Percentiles rank a stretch among this genome's conserved stretches.
Conservation (phyloP, 2,329 filamentous ascomycete species). For the Nemania sp. region DNA sequence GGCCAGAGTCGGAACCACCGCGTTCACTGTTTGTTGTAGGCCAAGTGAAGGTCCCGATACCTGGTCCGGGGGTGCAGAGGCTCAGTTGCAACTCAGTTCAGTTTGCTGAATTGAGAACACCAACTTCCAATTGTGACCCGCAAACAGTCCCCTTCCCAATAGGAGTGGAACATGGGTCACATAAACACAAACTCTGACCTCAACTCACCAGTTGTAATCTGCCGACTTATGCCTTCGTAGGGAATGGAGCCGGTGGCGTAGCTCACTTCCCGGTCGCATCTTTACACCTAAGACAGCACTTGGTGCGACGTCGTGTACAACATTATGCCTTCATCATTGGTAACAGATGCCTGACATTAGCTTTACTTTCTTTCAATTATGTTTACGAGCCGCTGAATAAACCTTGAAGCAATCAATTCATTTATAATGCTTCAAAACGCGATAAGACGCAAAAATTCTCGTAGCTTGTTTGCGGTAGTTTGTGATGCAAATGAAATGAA, state of each 20-base stretch:
- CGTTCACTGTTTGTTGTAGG: no score
- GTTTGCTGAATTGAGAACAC: slow-evolving; percentile 2
- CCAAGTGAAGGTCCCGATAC: no score
- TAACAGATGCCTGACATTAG: no score
- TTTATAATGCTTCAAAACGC: slow-evolving; percentile 12
- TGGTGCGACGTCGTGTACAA: no score
- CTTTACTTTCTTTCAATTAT: not conserved
- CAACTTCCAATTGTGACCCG: not conserved
- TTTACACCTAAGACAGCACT: not conserved
- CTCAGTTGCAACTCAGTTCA: no score
- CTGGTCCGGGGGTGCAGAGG: no score
- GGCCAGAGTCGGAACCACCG: no score
- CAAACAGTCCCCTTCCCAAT: slow-evolving; percentile 3
- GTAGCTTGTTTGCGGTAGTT: slow-evolving; percentile 17
- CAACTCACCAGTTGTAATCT: not conserved
- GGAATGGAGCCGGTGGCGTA: not conserved
- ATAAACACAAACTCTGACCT: not conserved
- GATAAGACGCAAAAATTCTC: slow-evolving; percentile 7
- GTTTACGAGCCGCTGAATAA: slow-evolving; percentile 12
- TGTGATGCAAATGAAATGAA: slow-evolving; percentile 14
- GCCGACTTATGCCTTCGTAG: not conserved
- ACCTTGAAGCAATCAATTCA: slow-evolving; percentile 8
- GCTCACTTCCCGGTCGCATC: not conserved
- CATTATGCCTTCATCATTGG: no score
- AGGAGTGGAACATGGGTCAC: not conserved